Evolutionary conservation across 345 rosid species (phyloP).

Genomic region (Mangifera indica): DNA sequence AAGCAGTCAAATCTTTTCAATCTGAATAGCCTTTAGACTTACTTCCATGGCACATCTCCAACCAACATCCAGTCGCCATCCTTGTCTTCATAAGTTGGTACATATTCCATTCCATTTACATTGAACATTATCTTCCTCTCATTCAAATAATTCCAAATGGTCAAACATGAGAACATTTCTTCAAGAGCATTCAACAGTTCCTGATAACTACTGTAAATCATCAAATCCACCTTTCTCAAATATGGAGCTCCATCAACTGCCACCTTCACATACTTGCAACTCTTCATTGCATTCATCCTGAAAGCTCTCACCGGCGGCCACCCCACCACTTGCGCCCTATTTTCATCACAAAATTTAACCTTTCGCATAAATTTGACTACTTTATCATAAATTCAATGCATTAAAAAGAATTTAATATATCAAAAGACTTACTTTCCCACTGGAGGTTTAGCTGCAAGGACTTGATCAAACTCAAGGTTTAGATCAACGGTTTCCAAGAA

Average conservation of each 20-base stretch:
- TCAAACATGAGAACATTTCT: constrained; percentile 53
- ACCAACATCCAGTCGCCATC: constrained; percentile 89
- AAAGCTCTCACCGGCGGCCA: constrained; percentile 71
- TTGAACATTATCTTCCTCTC: constrained; percentile 36
- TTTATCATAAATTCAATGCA: background rate
- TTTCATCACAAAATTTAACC: background rate
- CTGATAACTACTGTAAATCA: constrained; percentile 40
- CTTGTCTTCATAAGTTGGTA: constrained; percentile 72
- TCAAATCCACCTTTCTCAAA: constrained; percentile 67
- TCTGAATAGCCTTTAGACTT: constrained; percentile 24
- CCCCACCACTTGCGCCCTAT: constrained; percentile 58
- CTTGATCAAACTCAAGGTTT: constrained; percentile 27
- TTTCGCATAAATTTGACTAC: background rate
- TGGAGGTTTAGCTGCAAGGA: constrained; percentile 27
- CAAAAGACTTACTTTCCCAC: constrained; percentile 28
- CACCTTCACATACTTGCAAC: constrained; percentile 63
- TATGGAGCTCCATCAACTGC: constrained; percentile 75
- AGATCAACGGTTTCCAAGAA: constrained; percentile 43
- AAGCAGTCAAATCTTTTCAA: background rate
- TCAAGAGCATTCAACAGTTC: constrained; percentile 48
- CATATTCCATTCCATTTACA: constrained; percentile 46
- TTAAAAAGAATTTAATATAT: too few relatives aligned
- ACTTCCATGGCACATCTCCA: constrained; percentile 96
- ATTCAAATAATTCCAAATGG: constrained; percentile 39
- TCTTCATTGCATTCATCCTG: constrained; percentile 33